phyloP scores from a whole-genome alignment of 1,284 basidiomycete genomes.

The Acaromyces ingoldii region DNA sequence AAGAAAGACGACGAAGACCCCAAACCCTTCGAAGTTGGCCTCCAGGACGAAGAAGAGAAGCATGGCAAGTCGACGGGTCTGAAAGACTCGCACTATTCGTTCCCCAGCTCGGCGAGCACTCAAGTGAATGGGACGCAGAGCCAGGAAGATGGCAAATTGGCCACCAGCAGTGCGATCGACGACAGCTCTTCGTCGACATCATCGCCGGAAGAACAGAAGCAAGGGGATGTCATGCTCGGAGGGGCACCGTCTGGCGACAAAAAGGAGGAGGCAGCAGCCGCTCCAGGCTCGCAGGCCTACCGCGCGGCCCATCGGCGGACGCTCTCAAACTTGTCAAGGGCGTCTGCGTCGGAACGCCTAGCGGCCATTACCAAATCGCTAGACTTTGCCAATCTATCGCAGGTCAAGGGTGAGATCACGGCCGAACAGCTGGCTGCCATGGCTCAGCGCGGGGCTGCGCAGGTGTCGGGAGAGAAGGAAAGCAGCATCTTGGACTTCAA shows the following conservation, averaged over 20 bases:
- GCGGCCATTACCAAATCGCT: constrained; percentile 41
- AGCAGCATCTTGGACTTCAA: constrained; percentile 37
- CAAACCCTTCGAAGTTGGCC: too few relatives aligned
- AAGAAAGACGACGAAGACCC: too few relatives aligned
- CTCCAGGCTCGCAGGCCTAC: constrained; percentile 34
- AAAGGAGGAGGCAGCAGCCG: constrained; percentile 17
- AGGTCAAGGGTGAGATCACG: constrained; percentile 42
- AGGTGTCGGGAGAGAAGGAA: constrained; percentile 14
- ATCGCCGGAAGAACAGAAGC: too few relatives aligned
- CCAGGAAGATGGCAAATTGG: too few relatives aligned
- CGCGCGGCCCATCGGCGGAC: constrained; percentile 29
- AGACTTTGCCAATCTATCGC: constrained; percentile 49
- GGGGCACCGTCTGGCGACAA: neutral
- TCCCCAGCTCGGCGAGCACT: too few relatives aligned
- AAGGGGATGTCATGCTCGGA: neutral
- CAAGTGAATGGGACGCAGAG: too few relatives aligned
- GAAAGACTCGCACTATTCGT: too few relatives aligned
- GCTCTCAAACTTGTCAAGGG: constrained; percentile 31
- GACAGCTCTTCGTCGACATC: too few relatives aligned
- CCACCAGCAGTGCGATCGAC: too few relatives aligned
- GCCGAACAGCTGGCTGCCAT: constrained; percentile 14
- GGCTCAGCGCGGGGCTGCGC: constrained; percentile 14
- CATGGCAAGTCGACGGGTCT: too few relatives aligned
- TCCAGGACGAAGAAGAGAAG: too few relatives aligned
- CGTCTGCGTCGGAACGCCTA: constrained; percentile 36